Percentiles rank a stretch among this genome's conserved stretches.
Evolutionary conservation across 2,329 filamentous ascomycete species (phyloP).

Genomic region (Neofusicoccum kwambonambiense): DNA sequence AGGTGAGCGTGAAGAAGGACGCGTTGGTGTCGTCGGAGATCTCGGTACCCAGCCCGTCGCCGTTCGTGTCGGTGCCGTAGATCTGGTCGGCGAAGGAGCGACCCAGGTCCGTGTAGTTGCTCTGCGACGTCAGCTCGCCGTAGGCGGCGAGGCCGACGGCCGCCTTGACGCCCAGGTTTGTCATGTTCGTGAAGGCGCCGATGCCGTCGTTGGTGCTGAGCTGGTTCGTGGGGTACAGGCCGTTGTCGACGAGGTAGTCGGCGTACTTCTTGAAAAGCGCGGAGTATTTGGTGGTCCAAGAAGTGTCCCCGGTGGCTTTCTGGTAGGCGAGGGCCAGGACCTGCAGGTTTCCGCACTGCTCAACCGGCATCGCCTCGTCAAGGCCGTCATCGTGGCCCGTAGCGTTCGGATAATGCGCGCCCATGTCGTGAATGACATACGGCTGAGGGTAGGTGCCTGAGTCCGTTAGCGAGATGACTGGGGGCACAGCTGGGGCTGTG

Average conservation of each 20-base stretch:
- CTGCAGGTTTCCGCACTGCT: slow-evolving; percentile 43
- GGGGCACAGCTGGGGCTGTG: too few species aligned
- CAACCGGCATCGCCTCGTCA: slow-evolving; percentile 44
- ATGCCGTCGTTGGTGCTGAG: slow-evolving; percentile 46
- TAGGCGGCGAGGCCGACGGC: slow-evolving; percentile 49
- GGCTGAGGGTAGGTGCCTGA: slow-evolving; percentile 23
- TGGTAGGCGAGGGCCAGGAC: slow-evolving; percentile 40
- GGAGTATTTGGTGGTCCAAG: slow-evolving; percentile 38
- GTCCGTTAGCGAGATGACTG: background rate
- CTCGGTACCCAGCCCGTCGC: slow-evolving; percentile 17
- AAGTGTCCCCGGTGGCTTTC: slow-evolving; percentile 38
- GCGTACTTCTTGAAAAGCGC: slow-evolving; percentile 38
- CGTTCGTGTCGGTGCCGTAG: slow-evolving; percentile 12
- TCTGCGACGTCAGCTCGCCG: slow-evolving; percentile 37
- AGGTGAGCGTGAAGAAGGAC: slow-evolving; percentile 44
- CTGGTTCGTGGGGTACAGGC: slow-evolving; percentile 40
- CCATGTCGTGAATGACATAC: slow-evolving; percentile 44
- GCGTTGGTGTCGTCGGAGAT: slow-evolving; percentile 23
- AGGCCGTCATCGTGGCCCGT: slow-evolving; percentile 39
- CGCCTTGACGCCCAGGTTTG: slow-evolving; percentile 48
- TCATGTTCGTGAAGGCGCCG: slow-evolving; percentile 44
- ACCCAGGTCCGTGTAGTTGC: slow-evolving; percentile 38
- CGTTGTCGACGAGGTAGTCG: slow-evolving; percentile 43
- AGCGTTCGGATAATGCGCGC: slow-evolving; percentile 42
- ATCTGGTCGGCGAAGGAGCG: slow-evolving; percentile 27